phyloP scores from a whole-genome alignment of 2,329 filamentous ascomycete genomes.

The Calonectria ilicicola region DNA sequence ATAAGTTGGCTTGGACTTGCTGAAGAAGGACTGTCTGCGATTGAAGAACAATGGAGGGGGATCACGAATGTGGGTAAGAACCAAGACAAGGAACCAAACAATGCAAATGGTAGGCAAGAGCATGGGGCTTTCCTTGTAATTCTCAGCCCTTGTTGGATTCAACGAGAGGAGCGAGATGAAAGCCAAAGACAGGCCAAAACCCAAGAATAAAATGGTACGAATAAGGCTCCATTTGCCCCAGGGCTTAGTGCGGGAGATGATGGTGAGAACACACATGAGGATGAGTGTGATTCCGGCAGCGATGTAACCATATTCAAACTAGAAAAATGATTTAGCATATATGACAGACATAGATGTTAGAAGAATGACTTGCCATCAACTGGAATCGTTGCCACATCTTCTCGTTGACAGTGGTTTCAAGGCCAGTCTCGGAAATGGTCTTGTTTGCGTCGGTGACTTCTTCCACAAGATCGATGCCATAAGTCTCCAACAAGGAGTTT shows the following conservation, averaged over 20 bases:
- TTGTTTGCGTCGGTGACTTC: slow-evolving; percentile 35
- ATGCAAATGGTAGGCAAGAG: slow-evolving; percentile 49
- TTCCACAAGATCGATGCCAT: slow-evolving; percentile 46
- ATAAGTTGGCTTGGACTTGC: slow-evolving; percentile 25
- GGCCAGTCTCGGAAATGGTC: slow-evolving; percentile 26
- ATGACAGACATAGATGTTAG: neutral
- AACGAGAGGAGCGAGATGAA: slow-evolving; percentile 43
- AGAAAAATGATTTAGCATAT: neutral
- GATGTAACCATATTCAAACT: slow-evolving; percentile 52
- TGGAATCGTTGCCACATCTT: slow-evolving; percentile 42
- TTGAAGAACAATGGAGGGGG: slow-evolving; percentile 37
- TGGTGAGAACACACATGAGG: slow-evolving; percentile 47
- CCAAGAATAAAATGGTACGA: slow-evolving; percentile 44
- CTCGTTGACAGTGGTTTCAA: slow-evolving; percentile 39
- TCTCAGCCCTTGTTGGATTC: slow-evolving; percentile 12
- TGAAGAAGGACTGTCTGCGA: slow-evolving; percentile 29
- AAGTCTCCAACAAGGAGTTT: slow-evolving; percentile 46
- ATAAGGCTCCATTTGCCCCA: slow-evolving; percentile 48
- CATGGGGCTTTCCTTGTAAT: slow-evolving; percentile 46
- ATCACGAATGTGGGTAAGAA: slow-evolving; percentile 49
- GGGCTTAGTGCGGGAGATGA: slow-evolving; percentile 45
- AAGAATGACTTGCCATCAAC: slow-evolving; percentile 44
- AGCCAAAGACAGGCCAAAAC: slow-evolving; percentile 46
- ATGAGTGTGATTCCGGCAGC: slow-evolving; percentile 46
- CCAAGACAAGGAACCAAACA: slow-evolving; percentile 48